Conservation (phyloP, 192 early-diverging fungal species). For the Fimicolochytrium jonesii region DNA sequence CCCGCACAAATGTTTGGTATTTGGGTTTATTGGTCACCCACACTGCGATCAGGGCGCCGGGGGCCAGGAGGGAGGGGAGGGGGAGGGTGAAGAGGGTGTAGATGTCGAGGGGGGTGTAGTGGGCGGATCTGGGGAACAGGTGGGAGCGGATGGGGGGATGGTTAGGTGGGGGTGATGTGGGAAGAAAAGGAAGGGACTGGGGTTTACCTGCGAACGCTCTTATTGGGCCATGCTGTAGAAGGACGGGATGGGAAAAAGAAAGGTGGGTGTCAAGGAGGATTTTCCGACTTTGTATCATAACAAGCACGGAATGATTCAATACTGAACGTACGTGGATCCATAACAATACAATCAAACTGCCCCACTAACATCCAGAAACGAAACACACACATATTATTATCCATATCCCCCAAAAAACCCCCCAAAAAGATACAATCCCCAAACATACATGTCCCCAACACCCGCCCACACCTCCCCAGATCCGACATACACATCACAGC, state of each 20-base stretch:
- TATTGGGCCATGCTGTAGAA: conserved; percentile 66
- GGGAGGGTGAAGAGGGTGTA: conserved; percentile 67
- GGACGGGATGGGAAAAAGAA: conserved; percentile 53
- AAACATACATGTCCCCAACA: conserved; percentile 3
- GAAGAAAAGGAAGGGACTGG: neutral
- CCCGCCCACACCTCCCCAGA: neutral
- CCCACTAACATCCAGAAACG: neutral
- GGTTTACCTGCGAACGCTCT: conserved; percentile 47
- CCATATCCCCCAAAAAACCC: neutral
- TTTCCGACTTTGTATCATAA: neutral
- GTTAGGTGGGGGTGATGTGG: neutral
- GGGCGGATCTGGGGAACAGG: conserved; percentile 42
- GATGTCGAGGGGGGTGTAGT: conserved; percentile 57
- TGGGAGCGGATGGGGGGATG: conserved; percentile 1
- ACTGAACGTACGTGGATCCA: conserved; percentile 15
- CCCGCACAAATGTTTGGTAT: conserved; percentile 48
- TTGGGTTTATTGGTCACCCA: conserved; percentile 74
- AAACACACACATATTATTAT: neutral
- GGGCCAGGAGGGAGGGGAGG: conserved; percentile 34
- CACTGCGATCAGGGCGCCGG: conserved; percentile 48
- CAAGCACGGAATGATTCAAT: neutral
- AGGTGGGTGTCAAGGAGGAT: neutral
- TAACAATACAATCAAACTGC: conserved; percentile 15
- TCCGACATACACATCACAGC: conserved; percentile 30
- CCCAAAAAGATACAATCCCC: neutral